Evolutionary conservation across 192 early-diverging fungal species (phyloP), one percentile per base, ranked within the genome.

Genomic region (Chytriomyces sp.): DNA sequence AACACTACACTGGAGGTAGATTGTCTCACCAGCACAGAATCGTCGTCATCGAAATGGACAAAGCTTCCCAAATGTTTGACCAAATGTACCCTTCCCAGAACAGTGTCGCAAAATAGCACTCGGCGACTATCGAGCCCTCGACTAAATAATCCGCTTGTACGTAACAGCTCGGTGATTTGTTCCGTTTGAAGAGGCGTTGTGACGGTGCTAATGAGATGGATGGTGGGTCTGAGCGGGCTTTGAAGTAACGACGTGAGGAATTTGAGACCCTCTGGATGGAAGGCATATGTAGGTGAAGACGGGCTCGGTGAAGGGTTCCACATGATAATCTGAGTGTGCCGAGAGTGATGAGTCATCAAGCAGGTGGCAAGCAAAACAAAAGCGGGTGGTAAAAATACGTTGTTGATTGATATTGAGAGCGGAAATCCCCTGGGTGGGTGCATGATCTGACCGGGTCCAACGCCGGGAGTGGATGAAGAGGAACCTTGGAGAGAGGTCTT

Each of bases 221-320:
- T 70, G 83, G 77, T 64, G 48, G 45, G 64, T 44, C 63, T 18
- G n/a, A 71, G 24, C 20, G 68, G 60, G 60, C 26, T 35, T 16
- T n/a, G 28, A 26, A 81, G 53, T 2, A 94, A 82, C 45, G 78
- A 74, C 5, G 81, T 81, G 5, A 94, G 80, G 49, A 91, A 83
- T 6, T 86, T 76, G 20, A 88, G 78, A 3, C 84, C 83, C 35
- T 84, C 82, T 64, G 91, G 90, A 44, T 83, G 77, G 82, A 93
- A 94, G n/a, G 90, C 93, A 77, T 89, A 86, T 61, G 88, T 94
- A 45, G 92, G 91, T 23, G 77, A 78, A 53, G 82, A 77, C 6
- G 91, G 89, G 75, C 91, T 89, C 8, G 87, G 83, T 5, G 91
- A 91, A n/a, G 92, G 91, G 73, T 93, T 93, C 92, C 93, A 93